phyloP scores from a whole-genome alignment of 2,329 filamentous ascomycete species.

The Metarhizium sp. region DNA sequence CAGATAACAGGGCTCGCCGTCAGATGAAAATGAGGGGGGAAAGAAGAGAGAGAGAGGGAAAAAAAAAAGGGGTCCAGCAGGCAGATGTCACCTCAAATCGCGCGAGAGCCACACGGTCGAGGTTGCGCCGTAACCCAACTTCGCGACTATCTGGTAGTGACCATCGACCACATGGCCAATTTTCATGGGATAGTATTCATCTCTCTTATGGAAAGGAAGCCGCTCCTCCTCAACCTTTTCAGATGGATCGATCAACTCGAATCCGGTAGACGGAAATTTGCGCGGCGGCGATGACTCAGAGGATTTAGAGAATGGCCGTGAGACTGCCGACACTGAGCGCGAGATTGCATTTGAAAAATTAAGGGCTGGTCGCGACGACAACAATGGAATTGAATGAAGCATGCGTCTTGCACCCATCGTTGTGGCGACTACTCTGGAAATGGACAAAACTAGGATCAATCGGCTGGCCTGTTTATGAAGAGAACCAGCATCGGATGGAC shows the following conservation, averaged over 20 bases:
- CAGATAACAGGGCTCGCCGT: not conserved
- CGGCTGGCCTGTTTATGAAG: no score
- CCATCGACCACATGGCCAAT: not conserved
- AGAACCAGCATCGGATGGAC: no score
- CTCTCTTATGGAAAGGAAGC: not conserved
- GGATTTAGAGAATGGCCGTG: not conserved
- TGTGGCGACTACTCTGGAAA: not conserved
- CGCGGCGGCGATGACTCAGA: not conserved
- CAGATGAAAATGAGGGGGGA: not conserved
- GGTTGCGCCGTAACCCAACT: constrained; percentile 30
- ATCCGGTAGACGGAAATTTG: not conserved
- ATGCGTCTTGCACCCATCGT: constrained; percentile 1
- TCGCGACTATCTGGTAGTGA: constrained; percentile 23
- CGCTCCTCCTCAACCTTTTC: not conserved
- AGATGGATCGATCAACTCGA: not conserved
- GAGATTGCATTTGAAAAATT: not conserved
- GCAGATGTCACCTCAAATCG: constrained; percentile 18
- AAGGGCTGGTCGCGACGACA: not conserved
- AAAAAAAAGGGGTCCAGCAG: not conserved
- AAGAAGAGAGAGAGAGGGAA: not conserved
- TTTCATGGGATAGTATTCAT: constrained; percentile 3
- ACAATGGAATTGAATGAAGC: not conserved
- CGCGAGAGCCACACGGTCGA: constrained; percentile 34
- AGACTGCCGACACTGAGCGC: not conserved
- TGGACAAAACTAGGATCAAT: no score